Base-by-base conservation (phyloP, 148 eudicot species). In the Rhododendron griersonianum region DNA sequence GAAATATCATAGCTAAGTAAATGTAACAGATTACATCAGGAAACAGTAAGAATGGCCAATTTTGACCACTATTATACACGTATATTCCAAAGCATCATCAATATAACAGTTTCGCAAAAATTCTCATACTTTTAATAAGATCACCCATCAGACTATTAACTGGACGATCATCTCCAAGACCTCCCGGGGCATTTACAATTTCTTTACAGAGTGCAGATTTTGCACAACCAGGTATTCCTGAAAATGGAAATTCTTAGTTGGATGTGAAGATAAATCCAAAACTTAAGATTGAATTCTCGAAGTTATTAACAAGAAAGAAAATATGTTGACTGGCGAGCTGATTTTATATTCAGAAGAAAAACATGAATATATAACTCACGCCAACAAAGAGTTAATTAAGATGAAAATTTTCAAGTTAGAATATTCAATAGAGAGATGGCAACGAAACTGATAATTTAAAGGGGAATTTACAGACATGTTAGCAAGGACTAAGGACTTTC, bases 181-280 rank as follows among this genome's bases (percentile, higher is more conserved):
- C 89, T 67, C 88, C 94, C 15, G 92, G 86, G 75, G 92, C 83
- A 84, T 85, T 89, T 78, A 94, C 79, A 86, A 96, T 91, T 86
- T 94, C 98, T 90, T 93, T 93, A 87, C 99, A 96, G 51, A 96
- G 96, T 23, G 98, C 98, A 79, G 99, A 96, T 90, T 96, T 96
- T 21, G 98, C 99, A 87, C 99, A 96, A 81, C 99, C 99, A 18
- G 99, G 99, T 86, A 96, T 95, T 91, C 98, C 99, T 96, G 91
- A 33, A 88, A 87, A 78, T 51, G 57, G 65, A 33, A 30, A 75
- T 41, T 59, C 10, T 25, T 45, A n/a, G 50, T 11, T 76, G 30
- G 41, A 59, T 23, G 25, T 81, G 59, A 84, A 79, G 79, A 85
- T 77, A 33, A 79, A 33, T 61, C 21, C 37, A 83, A 63, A 73